These are phyloP conservation scores for Trichoderma afroharzianum DNA, from an alignment of 2,329 filamentous ascomycete species.

Conservation along the genomic window DNA sequence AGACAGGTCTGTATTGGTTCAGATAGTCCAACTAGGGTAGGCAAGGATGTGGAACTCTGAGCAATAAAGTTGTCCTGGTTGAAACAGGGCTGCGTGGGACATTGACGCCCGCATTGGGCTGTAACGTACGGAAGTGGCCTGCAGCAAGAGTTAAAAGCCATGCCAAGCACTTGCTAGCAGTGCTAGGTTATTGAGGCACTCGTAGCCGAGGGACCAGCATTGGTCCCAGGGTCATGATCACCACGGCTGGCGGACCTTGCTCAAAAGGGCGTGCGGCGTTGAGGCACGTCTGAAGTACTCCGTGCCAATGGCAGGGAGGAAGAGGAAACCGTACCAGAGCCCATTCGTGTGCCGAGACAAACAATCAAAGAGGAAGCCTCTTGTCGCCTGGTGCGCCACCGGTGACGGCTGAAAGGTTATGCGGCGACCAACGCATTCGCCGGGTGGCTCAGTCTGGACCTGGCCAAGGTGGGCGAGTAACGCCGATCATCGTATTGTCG, in stretches of 20 bases:
- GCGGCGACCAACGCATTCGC: neutral
- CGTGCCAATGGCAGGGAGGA: neutral
- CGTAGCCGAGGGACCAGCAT: neutral
- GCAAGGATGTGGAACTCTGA: neutral
- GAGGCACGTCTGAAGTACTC: neutral
- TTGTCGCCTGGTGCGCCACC: neutral
- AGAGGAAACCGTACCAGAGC: neutral
- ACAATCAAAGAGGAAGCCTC: neutral
- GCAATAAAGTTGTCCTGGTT: slow-evolving; percentile 7
- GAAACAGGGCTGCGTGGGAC: slow-evolving; percentile 10
- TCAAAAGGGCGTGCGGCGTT: neutral
- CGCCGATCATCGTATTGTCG: slow-evolving; percentile 8
- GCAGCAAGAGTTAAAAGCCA: neutral
- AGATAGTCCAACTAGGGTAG: neutral
- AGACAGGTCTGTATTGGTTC: slow-evolving; percentile 1
- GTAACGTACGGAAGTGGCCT: neutral
- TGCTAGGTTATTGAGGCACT: neutral
- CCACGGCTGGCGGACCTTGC: neutral
- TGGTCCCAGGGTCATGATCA: neutral
- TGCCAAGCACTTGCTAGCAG: slow-evolving; percentile 2
- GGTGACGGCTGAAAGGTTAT: neutral
- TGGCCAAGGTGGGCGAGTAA: slow-evolving; percentile 9
- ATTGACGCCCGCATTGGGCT: slow-evolving; percentile 8
- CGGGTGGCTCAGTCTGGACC: slow-evolving; percentile 4
- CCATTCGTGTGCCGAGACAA: neutral